Evolutionary conservation across 169 alveolate genomes (phyloP).

Genomic region (Besnoitia besnoiti): DNA sequence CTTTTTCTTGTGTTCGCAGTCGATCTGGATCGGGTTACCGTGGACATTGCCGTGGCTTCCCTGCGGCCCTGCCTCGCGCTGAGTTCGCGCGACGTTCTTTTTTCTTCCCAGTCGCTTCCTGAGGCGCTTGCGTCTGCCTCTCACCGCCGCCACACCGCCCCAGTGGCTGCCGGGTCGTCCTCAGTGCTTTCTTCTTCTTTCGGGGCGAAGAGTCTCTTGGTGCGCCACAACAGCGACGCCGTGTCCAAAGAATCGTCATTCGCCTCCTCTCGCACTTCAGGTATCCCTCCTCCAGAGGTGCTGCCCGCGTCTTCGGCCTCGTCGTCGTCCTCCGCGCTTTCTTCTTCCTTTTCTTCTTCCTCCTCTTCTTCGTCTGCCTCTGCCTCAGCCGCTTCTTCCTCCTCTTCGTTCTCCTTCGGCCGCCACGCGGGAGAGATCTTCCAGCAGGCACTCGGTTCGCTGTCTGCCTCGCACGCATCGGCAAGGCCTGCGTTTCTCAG

Average conservation of each 20-base stretch:
- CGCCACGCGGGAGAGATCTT: no score
- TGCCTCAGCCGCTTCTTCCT: not conserved
- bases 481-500: no score
- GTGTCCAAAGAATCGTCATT: no score
- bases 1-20: not conserved
- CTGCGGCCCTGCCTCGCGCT: not conserved
- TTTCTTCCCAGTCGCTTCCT: not conserved
- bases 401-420: not conserved
- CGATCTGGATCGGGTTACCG: not conserved
- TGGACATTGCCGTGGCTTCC: not conserved
- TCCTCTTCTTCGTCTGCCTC: not conserved
- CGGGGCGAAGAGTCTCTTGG: no score
- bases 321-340: not conserved
- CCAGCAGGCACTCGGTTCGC: no score
- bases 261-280: no score
- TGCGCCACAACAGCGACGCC: no score
- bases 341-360: not conserved
- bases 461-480: no score
- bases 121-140: not conserved
- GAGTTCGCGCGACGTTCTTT: not conserved
- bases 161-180: no score
- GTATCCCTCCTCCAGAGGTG: no score
- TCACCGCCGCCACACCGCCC: not conserved
- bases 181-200: not conserved
- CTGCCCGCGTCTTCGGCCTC: not conserved